Percentiles rank a stretch among this genome's conserved stretches.
These are phyloP conservation scores for Erythrobasidium hasegawianum DNA, from an alignment of 1,284 basidiomycete genomes.

Conservation along the genomic window DNA sequence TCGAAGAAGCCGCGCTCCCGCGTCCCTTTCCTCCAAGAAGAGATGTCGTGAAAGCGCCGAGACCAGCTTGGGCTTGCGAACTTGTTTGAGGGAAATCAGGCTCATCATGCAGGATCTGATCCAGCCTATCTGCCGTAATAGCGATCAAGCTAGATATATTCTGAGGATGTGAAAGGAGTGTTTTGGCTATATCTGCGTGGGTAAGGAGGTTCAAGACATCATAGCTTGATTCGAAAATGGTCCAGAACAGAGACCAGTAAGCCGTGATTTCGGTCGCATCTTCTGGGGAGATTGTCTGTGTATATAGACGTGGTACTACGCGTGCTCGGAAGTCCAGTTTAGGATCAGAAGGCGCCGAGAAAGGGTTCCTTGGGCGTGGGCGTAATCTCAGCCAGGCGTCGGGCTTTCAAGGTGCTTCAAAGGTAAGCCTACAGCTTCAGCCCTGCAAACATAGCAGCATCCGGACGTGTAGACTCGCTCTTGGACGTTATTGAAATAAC, in stretches of 20 bases:
- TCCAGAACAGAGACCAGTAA: slow-evolving; percentile 61
- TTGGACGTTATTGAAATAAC: too few species aligned
- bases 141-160: slow-evolving; percentile 78
- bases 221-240: slow-evolving; percentile 76
- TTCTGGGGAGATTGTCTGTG: slow-evolving; percentile 9
- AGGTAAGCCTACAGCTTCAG: slow-evolving; percentile 9
- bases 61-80: neutral
- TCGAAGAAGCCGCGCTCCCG: neutral
- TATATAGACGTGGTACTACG: slow-evolving; percentile 22
- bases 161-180: slow-evolving; percentile 71
- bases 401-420: neutral
- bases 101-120: slow-evolving; percentile 67
- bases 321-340: slow-evolving; percentile 17
- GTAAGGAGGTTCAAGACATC: slow-evolving; percentile 84
- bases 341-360: slow-evolving; percentile 23
- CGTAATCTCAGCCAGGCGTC: neutral
- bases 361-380: slow-evolving; percentile 17
- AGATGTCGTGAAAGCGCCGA: slow-evolving; percentile 3
- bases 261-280: slow-evolving; percentile 9
- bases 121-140: slow-evolving; percentile 68
- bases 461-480: neutral
- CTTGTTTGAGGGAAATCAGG: neutral
- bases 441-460: slow-evolving; percentile 21
- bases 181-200: slow-evolving; percentile 74
- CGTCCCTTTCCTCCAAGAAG: neutral